A percentile compares a stretch with the other conserved stretches of the same genome.
phyloP scores from a whole-genome alignment of 306 rosid species.

The Oxytropis ochrocephala region DNA sequence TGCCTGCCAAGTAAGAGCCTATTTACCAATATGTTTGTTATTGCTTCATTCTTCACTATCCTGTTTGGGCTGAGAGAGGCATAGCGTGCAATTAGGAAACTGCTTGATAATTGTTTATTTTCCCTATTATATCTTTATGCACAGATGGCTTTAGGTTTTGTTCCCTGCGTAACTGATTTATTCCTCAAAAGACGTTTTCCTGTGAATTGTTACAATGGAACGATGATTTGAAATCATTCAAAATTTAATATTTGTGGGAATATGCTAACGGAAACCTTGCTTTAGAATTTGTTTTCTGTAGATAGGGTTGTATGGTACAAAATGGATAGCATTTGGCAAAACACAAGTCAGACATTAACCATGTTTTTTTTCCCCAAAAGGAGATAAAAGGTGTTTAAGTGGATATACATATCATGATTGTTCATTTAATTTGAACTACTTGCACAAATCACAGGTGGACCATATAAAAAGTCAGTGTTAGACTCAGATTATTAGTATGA shows the following conservation, averaged over 20 bases:
- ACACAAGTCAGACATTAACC: neutral
- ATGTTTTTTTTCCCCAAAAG: neutral
- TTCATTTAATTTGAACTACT: neutral
- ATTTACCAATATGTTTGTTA: constrained; percentile 17
- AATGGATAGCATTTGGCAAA: neutral
- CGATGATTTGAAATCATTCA: constrained; percentile 13
- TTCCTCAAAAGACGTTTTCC: neutral
- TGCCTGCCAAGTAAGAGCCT: constrained; percentile 89
- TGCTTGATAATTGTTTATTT: constrained; percentile 9
- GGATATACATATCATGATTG: neutral
- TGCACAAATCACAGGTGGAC: no score
- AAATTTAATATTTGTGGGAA: constrained; percentile 8
- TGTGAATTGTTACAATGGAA: neutral
- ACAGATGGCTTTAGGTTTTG: neutral
- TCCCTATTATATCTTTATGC: neutral
- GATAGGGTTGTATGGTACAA: neutral
- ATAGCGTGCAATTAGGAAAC: constrained; percentile 1
- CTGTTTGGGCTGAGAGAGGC: constrained; percentile 1
- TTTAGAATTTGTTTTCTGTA: neutral
- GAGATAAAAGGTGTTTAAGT: neutral
- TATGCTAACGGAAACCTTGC: neutral
- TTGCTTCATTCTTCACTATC: neutral
- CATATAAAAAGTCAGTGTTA: no score
- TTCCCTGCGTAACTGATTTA: neutral
- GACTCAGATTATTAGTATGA: no score